A percentile compares a stretch with the other conserved stretches of the same genome.
phyloP scores from a whole-genome alignment of 208 protist genomes.

The Trichomonas vaginalis region DNA sequence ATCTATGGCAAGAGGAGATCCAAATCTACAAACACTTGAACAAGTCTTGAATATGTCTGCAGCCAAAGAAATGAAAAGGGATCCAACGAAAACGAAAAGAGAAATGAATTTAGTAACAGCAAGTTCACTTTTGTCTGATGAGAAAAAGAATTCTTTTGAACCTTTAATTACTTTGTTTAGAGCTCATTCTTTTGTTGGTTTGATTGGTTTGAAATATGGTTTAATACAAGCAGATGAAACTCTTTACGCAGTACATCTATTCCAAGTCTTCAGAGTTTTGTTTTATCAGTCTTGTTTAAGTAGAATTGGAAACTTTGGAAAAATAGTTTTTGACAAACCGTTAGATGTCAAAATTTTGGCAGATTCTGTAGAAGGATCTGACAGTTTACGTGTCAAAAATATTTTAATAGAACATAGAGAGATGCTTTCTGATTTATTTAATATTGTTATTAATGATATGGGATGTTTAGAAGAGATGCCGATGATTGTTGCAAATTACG shows the following conservation, averaged over 20 bases:
- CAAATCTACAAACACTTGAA: background rate
- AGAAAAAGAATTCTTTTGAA: background rate
- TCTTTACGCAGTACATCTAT: background rate
- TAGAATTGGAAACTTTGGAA: background rate
- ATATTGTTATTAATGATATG: background rate
- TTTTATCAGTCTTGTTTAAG: background rate
- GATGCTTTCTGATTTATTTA: background rate
- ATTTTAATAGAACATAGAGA: background rate
- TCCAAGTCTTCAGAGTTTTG: background rate
- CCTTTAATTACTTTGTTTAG: background rate
- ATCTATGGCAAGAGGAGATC: background rate
- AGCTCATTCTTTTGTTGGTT: background rate
- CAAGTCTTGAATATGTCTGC: background rate
- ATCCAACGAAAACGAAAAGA: background rate
- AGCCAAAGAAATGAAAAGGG: background rate
- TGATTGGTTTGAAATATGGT: background rate
- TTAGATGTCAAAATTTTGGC: background rate
- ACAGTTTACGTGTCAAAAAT: background rate
- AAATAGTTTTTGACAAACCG: background rate
- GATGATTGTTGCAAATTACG: background rate
- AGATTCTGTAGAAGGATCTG: background rate
- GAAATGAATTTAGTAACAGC: background rate
- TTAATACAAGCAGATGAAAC: background rate
- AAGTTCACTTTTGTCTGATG: background rate
- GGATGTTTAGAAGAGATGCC: background rate